phyloP scores from a whole-genome alignment of 495 filamentous ascomycete species.

The Hypomontagnella submonticulosa region DNA sequence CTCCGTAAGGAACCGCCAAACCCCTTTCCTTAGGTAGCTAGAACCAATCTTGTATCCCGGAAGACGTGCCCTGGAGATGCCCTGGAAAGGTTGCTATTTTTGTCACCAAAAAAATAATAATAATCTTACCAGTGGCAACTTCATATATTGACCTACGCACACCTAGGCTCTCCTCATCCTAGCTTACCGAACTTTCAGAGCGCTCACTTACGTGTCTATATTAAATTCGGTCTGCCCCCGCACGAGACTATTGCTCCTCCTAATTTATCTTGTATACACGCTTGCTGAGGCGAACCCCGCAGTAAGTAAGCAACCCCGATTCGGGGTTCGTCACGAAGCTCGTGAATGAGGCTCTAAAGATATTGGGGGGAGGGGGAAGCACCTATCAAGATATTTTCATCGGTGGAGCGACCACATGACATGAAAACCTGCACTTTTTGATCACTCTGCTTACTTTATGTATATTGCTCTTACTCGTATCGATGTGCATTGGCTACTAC shows the following conservation, averaged over 20 bases:
- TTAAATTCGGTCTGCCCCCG: constrained; percentile 32
- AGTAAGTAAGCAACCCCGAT: constrained; percentile 15
- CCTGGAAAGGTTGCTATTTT: constrained; percentile 32
- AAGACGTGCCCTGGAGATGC: constrained; percentile 5
- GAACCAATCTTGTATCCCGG: constrained; percentile 19
- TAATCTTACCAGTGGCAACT: constrained; percentile 34
- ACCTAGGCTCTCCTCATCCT: constrained; percentile 22
- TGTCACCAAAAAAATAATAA: constrained; percentile 3
- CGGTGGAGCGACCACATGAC: constrained; percentile 24
- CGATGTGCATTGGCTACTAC: constrained; percentile 4
- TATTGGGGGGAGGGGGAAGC: background rate
- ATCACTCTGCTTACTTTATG: constrained; percentile 11
- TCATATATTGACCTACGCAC: constrained; percentile 40
- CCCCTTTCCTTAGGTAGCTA: constrained; percentile 9
- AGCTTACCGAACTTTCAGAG: constrained; percentile 30
- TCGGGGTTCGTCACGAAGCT: background rate
- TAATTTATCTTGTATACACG: constrained; percentile 28
- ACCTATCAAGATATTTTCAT: background rate
- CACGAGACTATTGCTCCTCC: constrained; percentile 20
- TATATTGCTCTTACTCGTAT: constrained; percentile 11
- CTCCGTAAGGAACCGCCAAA: background rate
- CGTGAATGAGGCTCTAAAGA: constrained; percentile 36
- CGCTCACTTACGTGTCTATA: constrained; percentile 37
- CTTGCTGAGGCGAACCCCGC: constrained; percentile 30
- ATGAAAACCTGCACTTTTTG: constrained; percentile 1